Conservation (phyloP, 2,329 filamentous ascomycete species). For the Colletotrichum sp. region DNA sequence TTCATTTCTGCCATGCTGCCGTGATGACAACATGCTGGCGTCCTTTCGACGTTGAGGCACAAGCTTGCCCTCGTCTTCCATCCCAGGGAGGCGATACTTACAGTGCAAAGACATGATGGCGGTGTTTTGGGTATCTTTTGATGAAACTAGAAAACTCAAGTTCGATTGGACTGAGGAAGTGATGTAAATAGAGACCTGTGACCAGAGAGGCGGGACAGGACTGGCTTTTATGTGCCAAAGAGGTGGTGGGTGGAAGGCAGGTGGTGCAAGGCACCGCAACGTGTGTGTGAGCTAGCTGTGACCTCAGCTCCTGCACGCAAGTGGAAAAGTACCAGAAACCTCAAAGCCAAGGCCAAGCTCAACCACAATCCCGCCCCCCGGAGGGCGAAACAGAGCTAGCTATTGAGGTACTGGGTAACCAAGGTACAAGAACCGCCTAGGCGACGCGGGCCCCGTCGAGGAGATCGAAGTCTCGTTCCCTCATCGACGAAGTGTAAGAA, state of each 20-base stretch:
- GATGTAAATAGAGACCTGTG: not conserved
- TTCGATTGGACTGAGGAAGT: constrained; percentile 5
- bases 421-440: not conserved
- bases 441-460: not conserved
- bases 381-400: constrained; percentile 16
- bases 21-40: not conserved
- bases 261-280: not conserved
- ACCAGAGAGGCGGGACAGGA: not conserved
- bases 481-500: not conserved
- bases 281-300: constrained; percentile 13
- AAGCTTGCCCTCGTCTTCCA: not conserved
- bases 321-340: not conserved
- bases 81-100: constrained; percentile 35
- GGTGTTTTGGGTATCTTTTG: constrained; percentile 19
- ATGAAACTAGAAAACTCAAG: not conserved
- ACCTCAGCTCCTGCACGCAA: constrained; percentile 18
- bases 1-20: not conserved
- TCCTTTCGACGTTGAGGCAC: not conserved
- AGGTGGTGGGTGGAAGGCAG: not conserved
- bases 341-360: not conserved
- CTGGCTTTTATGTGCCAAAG: constrained; percentile 18
- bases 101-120: constrained; percentile 65
- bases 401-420: not conserved
- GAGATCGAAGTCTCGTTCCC: constrained; percentile 20
- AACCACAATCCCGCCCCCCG: not conserved